Base-by-base conservation (phyloP, 2,329 filamentous ascomycete species). In the Diaporthe amygdali region DNA sequence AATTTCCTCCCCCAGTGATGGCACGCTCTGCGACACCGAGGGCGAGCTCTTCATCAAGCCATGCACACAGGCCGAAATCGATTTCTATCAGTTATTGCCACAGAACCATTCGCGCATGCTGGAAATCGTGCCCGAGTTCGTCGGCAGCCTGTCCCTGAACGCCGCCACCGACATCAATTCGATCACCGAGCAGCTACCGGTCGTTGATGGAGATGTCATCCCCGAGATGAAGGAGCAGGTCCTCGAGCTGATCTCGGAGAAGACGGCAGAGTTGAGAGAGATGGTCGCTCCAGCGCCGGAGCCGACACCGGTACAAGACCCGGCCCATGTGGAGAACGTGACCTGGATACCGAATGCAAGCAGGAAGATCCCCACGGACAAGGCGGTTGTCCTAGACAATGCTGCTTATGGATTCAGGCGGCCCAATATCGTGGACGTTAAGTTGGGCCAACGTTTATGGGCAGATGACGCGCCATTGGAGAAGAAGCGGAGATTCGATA, bases 11-110 rank as follows among this genome's bases (percentile, higher is more conserved):
- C 34, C 55, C 79, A 98, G 95, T 83, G 95, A 97, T 76, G 96
- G 96, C 74, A 96, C 97, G 56, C 89, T 97, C 77, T 95, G 92
- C 79, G 94, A 97, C 78, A 86, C 89, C 69, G 91, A 94, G 67
- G 96, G 96, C 79, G 90, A 93, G 74, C 86, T 98, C 41, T 93
- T 99, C 80, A 94, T 98, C 79, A 99, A 99, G 83, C 96, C 96
- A 22, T 98, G 96, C 81, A 97, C 94, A 0, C 84, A 90, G 74
- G 87, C 91, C 74, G 96, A 99, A 83, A 90, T 98, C 76, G 88
- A 91, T 54, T 99, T 99, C 82, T 99, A 99, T 86, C 90, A 97
- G 80, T 89, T 90, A 47, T 44, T 73, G 37, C 91, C 91, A 34
- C 81, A 82, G 66, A 82, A 88, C 41, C 92, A 97, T 78, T 89